A percentile compares a stretch with the other conserved stretches of the same genome.
Conservation (phyloP, 306 rosid genomes). For the Sicyos baderoa region DNA sequence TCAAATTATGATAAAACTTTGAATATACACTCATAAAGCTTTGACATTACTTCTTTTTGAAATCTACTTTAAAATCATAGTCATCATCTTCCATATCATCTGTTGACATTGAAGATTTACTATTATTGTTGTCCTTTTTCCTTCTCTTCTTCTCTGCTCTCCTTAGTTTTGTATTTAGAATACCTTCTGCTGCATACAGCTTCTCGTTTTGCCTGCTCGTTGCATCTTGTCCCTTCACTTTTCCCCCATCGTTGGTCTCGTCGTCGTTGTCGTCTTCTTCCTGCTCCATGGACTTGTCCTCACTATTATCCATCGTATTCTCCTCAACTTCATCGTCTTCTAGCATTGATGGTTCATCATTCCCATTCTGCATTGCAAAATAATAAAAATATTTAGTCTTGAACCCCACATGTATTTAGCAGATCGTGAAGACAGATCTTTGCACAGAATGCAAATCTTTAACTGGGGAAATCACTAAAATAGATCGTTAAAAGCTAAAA, state of each 20-base stretch:
- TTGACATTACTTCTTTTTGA: conserved; percentile 28
- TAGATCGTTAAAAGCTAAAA: too few relatives aligned
- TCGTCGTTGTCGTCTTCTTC: conserved; percentile 22
- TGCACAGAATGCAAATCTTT: neutral
- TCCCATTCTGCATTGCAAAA: conserved; percentile 33
- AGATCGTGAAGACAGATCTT: neutral
- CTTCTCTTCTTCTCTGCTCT: conserved; percentile 75
- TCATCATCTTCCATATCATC: conserved; percentile 71
- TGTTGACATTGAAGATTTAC: conserved; percentile 26
- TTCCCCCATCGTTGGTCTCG: conserved; percentile 16
- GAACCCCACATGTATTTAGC: neutral
- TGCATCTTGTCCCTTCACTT: conserved; percentile 39
- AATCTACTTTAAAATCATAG: conserved; percentile 80
- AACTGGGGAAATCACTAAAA: neutral
- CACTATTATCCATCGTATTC: conserved; percentile 30
- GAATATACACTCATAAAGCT: neutral
- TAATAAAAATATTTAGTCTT: neutral
- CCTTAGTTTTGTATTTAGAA: conserved; percentile 59
- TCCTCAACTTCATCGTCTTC: conserved; percentile 27
- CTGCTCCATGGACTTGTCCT: conserved; percentile 43
- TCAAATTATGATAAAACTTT: neutral
- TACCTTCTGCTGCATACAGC: conserved; percentile 66
- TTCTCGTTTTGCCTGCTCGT: conserved; percentile 65
- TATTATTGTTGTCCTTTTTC: conserved; percentile 40
- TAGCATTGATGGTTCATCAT: conserved; percentile 26